Base-by-base conservation (phyloP, 2,329 filamentous ascomycete genomes). In the Cladobotryum mycophilum region DNA sequence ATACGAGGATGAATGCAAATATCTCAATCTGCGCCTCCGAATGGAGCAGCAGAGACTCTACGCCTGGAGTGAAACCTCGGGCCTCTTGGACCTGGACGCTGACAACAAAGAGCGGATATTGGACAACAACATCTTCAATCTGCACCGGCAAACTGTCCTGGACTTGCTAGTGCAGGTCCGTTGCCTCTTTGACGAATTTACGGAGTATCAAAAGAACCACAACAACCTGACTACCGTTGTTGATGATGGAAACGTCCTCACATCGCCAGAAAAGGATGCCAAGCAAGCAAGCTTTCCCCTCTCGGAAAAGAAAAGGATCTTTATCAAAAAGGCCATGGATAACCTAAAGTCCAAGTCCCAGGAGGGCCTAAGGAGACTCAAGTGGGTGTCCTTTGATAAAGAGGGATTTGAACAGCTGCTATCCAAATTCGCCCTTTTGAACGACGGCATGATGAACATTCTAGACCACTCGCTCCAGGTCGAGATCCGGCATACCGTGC, bases 1-100 rank as follows among this genome's bases (percentile, higher is more conserved):
- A 42, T 73, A 74, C 49, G 70, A 72, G n/a, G 67, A 76, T 53
- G 72, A 75, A 43, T 75, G 68, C 58, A 70, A 65, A 51, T 76
- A 75, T 56, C 69, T 76, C 51, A 75, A 75, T 53, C 58, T 76
- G 55, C 67, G 74, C 45, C 59, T 76, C 45, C 70, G 72, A 47
- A 74, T 76, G 69, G 74, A 76, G 57, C 72, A 77, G 60, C 72
- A 76, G 54, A 66, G 74, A 20, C 65, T 76, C 13, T 75, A 74
- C 53, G 72, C 71, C 38, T 76, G 74, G 73, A 74, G 71, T 54
- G 73, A 76, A 55, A 71, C 72, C 2, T 76, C 73, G 11, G 74
- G 73, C 8, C 58, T 77, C 15, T 63, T 76, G 12, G 73, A 75
- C 50, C 61, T 75, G 12, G 70, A 73, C 47, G 60, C 58, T 18